Evolutionary conservation across 805 yeast species (phyloP).

Genomic region (Kodamaea kakaduensis): DNA sequence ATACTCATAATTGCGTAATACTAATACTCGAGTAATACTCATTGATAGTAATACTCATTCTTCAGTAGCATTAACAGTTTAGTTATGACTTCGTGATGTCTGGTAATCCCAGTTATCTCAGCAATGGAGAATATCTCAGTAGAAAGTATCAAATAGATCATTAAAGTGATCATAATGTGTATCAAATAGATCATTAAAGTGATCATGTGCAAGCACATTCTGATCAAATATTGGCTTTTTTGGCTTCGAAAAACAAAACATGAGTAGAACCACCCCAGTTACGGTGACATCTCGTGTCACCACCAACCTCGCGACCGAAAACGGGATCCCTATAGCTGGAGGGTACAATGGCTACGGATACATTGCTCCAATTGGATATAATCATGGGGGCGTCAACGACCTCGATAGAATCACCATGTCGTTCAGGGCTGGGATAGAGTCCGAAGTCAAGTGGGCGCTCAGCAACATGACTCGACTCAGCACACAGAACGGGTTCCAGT

Average conservation of each 20-base stretch:
- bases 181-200: too few species aligned
- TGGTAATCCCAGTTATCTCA: too few species aligned
- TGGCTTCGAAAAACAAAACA: constrained; percentile 4
- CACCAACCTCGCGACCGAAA: constrained; percentile 3
- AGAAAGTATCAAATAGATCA: too few species aligned
- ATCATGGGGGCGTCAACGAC: constrained; percentile 57
- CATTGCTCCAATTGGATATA: constrained; percentile 18
- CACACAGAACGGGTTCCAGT: constrained; percentile 14
- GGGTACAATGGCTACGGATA: constrained; percentile 15
- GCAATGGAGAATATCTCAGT: too few species aligned
- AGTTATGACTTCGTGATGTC: too few species aligned
- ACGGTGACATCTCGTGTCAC: constrained; percentile 9
- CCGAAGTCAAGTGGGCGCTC: constrained; percentile 72
- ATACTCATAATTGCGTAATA: too few species aligned
- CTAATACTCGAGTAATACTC: too few species aligned
- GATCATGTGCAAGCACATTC: too few species aligned
- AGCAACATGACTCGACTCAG: constrained; percentile 48
- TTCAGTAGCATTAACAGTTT: too few species aligned
- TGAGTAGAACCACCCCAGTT: constrained; percentile 5
- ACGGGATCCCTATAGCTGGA: constrained; percentile 8
- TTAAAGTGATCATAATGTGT: too few species aligned
- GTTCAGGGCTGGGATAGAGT: constrained; percentile 56
- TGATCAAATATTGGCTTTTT: too few species aligned
- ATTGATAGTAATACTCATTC: too few species aligned
- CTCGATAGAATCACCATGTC: constrained; percentile 68